Evolutionary conservation across 257 asterid species (phyloP).

Genomic region (Pogostemon cablin): DNA sequence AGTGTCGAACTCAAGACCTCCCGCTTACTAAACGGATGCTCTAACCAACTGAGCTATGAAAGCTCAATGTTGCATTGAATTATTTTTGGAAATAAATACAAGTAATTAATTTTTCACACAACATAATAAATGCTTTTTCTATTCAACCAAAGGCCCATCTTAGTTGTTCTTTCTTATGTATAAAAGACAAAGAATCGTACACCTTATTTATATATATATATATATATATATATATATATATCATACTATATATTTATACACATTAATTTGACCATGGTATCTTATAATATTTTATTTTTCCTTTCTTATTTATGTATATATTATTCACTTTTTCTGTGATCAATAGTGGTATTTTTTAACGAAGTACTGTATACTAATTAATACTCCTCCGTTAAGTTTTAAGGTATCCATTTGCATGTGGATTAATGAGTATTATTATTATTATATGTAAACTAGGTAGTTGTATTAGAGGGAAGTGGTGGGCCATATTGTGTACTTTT

Average conservation of each 20-base stretch:
- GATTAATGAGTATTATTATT: too few species aligned
- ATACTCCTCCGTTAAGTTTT: too few species aligned
- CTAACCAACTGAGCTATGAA: slow-evolving; percentile 96
- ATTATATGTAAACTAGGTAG: too few species aligned
- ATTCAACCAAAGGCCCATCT: slow-evolving; percentile 34
- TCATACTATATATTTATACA: neutral
- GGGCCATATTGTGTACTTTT: too few species aligned
- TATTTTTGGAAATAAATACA: rapidly evolving
- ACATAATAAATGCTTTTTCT: slow-evolving; percentile 22
- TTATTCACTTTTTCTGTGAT: neutral
- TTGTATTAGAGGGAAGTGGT: too few species aligned
- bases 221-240: too few species aligned
- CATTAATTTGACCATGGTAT: slow-evolving; percentile 23
- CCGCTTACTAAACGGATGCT: slow-evolving; percentile 95
- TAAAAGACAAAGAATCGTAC: slow-evolving; percentile 41
- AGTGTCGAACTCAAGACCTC: slow-evolving; percentile 95
- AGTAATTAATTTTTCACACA: neutral
- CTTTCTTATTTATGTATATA: neutral
- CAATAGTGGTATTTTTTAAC: neutral
- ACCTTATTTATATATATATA: slow-evolving; percentile 27
- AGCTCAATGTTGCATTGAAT: slow-evolving; percentile 30
- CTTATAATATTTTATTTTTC: neutral
- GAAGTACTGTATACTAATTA: too few species aligned
- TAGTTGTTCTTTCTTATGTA: slow-evolving; percentile 34
- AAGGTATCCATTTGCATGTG: too few species aligned